Percentiles rank a stretch among this genome's conserved stretches.
These are phyloP conservation scores for Leccinum longicurvipes DNA, from an alignment of 768 basidiomycete species.

Conservation along the genomic window DNA sequence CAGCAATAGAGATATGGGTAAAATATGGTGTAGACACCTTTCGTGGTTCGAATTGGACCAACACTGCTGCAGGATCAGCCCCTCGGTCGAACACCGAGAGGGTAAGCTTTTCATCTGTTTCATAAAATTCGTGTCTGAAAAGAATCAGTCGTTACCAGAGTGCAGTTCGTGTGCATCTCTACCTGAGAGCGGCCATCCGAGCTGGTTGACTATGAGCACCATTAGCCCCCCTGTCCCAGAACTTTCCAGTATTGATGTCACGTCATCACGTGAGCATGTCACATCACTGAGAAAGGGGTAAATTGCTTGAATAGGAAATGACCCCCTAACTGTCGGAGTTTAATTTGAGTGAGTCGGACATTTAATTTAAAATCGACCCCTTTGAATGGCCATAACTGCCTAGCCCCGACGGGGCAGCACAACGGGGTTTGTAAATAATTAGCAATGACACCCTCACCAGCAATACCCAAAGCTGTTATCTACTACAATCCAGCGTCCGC, in stretches of 20 bases:
- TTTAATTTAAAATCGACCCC: too few species aligned
- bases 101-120: slow-evolving; percentile 72
- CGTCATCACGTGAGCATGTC: slow-evolving; percentile 10
- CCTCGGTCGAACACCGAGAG: slow-evolving; percentile 78
- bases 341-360: too few species aligned
- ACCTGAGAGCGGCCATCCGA: slow-evolving; percentile 31
- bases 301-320: too few species aligned
- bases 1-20: neutral
- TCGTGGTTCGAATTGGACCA: slow-evolving; percentile 60
- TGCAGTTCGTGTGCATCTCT: neutral
- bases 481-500: slow-evolving; percentile 62
- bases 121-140: slow-evolving; percentile 80
- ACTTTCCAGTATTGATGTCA: slow-evolving; percentile 28
- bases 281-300: neutral
- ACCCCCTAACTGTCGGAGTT: too few species aligned
- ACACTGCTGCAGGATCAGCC: slow-evolving; percentile 62
- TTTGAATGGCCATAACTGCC: too few species aligned
- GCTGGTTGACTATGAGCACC: neutral
- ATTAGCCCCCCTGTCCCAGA: slow-evolving; percentile 16
- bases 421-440: neutral
- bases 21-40: slow-evolving; percentile 40
- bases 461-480: slow-evolving; percentile 72
- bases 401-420: too few species aligned
- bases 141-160: neutral
- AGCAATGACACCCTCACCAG: slow-evolving; percentile 2